A percentile compares a stretch with the other conserved stretches of the same genome.
Conservation (phyloP, 495 filamentous ascomycete genomes). For the Daldinia caldariorum region DNA sequence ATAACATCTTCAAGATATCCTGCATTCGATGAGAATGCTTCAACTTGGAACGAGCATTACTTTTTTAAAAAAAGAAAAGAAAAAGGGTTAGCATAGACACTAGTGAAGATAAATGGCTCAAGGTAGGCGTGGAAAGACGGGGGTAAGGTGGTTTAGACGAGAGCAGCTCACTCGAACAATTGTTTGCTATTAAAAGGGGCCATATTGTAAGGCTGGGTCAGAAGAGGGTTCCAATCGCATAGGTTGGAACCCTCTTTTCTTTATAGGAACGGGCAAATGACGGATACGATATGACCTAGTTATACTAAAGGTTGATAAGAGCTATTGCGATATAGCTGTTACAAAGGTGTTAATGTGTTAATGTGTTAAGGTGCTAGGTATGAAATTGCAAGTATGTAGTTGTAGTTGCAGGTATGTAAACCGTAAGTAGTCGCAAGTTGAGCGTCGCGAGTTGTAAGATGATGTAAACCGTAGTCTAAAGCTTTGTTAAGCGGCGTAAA, state of each 20-base stretch:
- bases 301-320: constrained; percentile 1
- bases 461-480: not conserved
- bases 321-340: not conserved
- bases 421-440: not conserved
- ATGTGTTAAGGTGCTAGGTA: not conserved
- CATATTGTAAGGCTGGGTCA: constrained; percentile 16
- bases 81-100: constrained; percentile 31
- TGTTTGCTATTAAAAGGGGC: constrained; percentile 26
- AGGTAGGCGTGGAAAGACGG: not conserved
- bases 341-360: no score
- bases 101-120: not conserved
- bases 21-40: constrained; percentile 9
- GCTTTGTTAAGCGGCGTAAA: not conserved
- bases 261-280: not conserved
- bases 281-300: not conserved
- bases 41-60: constrained; percentile 33
- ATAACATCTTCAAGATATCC: constrained; percentile 24
- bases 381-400: not conserved
- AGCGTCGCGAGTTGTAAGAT: not conserved
- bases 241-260: constrained; percentile 18
- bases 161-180: constrained; percentile 27
- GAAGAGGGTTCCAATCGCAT: constrained; percentile 26
- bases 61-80: no score
- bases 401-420: no score
- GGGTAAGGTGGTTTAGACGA: not conserved